A percentile compares a stretch with the other conserved stretches of the same genome.
phyloP scores from a whole-genome alignment of 1,139 yeast genomes.

The Wickerhamiella pararugosa region DNA sequence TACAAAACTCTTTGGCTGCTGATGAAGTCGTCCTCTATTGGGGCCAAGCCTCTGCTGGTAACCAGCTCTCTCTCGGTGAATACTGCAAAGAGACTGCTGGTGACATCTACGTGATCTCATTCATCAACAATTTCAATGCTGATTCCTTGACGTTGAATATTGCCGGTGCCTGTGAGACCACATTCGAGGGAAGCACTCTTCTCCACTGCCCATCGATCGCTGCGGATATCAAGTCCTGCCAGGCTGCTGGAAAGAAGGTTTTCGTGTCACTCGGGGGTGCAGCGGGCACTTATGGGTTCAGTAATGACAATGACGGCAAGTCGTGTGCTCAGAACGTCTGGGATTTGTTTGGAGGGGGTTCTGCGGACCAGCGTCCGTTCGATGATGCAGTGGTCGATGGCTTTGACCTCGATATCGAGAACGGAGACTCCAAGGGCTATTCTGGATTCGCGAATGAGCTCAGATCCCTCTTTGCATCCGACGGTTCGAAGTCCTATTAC shows the following conservation, averaged over 20 bases:
- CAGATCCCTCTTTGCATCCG: constrained; percentile 35
- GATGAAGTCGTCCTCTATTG: constrained; percentile 36
- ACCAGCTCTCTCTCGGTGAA: constrained; percentile 44
- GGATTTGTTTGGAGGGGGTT: constrained; percentile 76
- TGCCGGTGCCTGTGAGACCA: constrained; percentile 36
- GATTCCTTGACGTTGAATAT: constrained; percentile 34
- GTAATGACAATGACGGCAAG: constrained; percentile 45
- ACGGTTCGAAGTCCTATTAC: constrained; percentile 40
- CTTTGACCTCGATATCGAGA: constrained; percentile 59
- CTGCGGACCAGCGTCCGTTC: constrained; percentile 52
- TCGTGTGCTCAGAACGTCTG: constrained; percentile 63
- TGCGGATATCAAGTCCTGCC: constrained; percentile 73
- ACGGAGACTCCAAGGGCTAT: constrained; percentile 36
- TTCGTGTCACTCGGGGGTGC: constrained; percentile 84
- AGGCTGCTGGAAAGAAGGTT: constrained; percentile 58
- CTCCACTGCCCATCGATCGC: constrained; percentile 28
- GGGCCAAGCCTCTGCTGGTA: constrained; percentile 71
- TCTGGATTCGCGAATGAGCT: constrained; percentile 38
- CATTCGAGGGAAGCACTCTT: constrained; percentile 20
- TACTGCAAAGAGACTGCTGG: constrained; percentile 60
- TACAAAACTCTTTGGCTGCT: constrained; percentile 6
- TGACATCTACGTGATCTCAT: constrained; percentile 61
- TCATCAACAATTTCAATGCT: constrained; percentile 37
- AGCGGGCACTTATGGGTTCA: constrained; percentile 61
- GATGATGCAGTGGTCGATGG: constrained; percentile 56